phyloP scores from a whole-genome alignment of 169 alveolate species.

The Plasmodium billcollinsi region DNA sequence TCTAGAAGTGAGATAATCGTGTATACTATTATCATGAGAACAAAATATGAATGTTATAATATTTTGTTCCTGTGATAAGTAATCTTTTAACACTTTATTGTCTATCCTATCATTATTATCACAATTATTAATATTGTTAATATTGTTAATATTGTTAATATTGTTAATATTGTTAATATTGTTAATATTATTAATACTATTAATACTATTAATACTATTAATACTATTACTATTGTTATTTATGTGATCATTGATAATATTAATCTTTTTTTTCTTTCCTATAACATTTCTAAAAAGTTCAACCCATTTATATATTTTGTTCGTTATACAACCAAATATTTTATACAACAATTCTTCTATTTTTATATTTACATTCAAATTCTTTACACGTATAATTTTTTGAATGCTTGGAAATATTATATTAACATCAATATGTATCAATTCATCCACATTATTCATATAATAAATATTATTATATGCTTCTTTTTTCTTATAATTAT shows the following conservation, averaged over 20 bases:
- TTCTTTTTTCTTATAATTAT: conserved; percentile 16
- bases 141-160: too few relatives aligned
- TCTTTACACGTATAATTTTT: conserved; percentile 55
- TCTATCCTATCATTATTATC: background rate
- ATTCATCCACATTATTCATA: background rate
- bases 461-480: background rate
- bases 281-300: conserved; percentile 39
- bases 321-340: conserved; percentile 38
- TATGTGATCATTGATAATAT: background rate
- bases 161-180: too few relatives aligned
- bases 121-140: too few relatives aligned
- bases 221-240: too few relatives aligned
- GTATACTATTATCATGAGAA: conserved; percentile 31
- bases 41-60: conserved; percentile 35
- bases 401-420: conserved; percentile 32
- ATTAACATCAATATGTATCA: conserved; percentile 25
- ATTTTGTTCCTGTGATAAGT: conserved; percentile 29
- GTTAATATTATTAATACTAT: too few relatives aligned
- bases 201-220: too few relatives aligned
- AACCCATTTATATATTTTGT: conserved; percentile 29
- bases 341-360: conserved; percentile 41
- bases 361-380: conserved; percentile 39
- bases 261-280: conserved; percentile 4
- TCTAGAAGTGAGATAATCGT: conserved; percentile 52
- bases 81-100: background rate